These are phyloP conservation scores for Oryza officinalis DNA, from an alignment of 176 grass and related monocot genomes.

Conservation along the genomic window DNA sequence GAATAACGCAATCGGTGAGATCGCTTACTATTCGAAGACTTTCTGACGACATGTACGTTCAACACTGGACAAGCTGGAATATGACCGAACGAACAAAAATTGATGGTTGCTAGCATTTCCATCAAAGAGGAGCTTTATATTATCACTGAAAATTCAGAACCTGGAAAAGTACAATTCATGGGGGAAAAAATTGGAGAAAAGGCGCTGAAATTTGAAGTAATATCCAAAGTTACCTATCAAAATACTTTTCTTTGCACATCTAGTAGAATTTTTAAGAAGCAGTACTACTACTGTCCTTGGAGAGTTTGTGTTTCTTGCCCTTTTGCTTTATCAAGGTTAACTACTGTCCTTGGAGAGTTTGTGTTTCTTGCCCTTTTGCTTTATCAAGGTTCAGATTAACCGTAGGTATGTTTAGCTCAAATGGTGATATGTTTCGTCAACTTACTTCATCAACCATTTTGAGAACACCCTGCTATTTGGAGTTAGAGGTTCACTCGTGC, in stretches of 20 bases:
- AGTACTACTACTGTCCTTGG: neutral
- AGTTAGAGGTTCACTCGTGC: neutral
- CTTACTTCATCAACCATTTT: neutral
- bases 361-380: neutral
- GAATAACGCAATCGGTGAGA: neutral
- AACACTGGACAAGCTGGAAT: conserved; percentile 14
- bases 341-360: neutral
- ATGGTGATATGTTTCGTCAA: neutral
- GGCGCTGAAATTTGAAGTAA: too few species aligned
- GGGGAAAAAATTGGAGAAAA: neutral
- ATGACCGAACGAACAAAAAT: neutral
- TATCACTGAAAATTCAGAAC: neutral
- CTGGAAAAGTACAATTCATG: neutral
- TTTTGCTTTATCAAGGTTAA: neutral
- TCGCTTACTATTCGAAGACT: neutral
- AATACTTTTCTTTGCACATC: neutral
- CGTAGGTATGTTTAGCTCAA: neutral
- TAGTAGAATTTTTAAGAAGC: neutral
- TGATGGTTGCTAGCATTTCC: neutral
- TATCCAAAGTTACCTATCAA: too few species aligned
- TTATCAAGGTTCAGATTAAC: neutral
- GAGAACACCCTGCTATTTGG: neutral
- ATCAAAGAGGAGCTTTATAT: neutral
- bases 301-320: neutral
- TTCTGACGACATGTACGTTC: neutral